Evolutionary conservation across 345 rosid species (phyloP).

Genomic region (Bruguiera sexangula): DNA sequence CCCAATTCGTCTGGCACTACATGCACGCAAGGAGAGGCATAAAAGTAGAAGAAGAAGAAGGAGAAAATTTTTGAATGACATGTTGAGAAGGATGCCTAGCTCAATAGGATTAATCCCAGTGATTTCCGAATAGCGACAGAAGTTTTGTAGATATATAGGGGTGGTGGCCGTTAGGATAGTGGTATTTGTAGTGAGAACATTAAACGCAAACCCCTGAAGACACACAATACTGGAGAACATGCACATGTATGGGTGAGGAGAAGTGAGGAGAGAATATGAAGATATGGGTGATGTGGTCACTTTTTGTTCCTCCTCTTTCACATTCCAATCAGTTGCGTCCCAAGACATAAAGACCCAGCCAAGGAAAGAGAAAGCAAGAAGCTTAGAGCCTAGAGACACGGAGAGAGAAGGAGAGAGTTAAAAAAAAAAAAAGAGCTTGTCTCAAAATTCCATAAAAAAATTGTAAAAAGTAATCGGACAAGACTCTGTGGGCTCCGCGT

Average conservation of each 20-base stretch:
- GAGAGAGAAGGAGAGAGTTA: slow-evolving; percentile 17
- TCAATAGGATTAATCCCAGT: not conserved
- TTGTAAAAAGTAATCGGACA: too few relatives aligned
- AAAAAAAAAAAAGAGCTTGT: slow-evolving; percentile 24
- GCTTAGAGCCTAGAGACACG: slow-evolving; percentile 4
- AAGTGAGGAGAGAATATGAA: slow-evolving; percentile 18
- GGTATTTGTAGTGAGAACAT: slow-evolving; percentile 29
- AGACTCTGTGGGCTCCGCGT: too few relatives aligned
- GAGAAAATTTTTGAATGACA: slow-evolving; percentile 26
- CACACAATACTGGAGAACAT: slow-evolving; percentile 37
- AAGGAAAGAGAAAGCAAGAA: slow-evolving; percentile 22
- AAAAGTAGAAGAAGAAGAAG: slow-evolving; percentile 35
- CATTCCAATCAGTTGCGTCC: slow-evolving; percentile 29
- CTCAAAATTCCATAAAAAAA: not conserved
- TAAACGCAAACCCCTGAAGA: slow-evolving; percentile 41
- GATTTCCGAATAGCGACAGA: not conserved
- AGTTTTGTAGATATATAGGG: not conserved
- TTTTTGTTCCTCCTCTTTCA: slow-evolving; percentile 34
- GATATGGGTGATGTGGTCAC: slow-evolving; percentile 37
- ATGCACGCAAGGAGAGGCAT: slow-evolving; percentile 38
- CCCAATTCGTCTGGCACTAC: slow-evolving; percentile 42
- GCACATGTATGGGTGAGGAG: slow-evolving; percentile 50
- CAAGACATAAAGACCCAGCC: slow-evolving; percentile 21
- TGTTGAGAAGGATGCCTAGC: slow-evolving; percentile 2
- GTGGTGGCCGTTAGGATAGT: slow-evolving; percentile 2